Evolutionary conservation across 305 asterid species (phyloP), one percentile per base, ranked within the genome.

Genomic region (Petunia hybrid): DNA sequence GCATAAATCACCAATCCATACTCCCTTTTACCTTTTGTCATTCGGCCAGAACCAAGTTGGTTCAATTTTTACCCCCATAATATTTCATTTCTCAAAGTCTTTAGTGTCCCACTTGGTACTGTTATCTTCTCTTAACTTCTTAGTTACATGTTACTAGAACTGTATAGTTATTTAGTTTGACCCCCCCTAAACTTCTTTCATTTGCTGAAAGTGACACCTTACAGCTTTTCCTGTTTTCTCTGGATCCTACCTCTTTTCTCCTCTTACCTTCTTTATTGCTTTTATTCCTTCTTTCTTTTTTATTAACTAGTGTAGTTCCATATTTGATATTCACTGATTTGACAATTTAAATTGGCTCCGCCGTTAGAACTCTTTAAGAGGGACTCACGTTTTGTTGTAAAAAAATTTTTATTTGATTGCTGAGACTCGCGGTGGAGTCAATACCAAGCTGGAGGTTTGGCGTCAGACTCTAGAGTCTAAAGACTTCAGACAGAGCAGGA

Each of bases 151-250:
- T 51, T 51, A 73, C 78, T 22, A 22, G 31, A 73, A 51, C 78
- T 14, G 51, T 73, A 35, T 73, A 35, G 46, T 73, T 73, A 73
- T 60, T 51, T 51, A 7, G 5, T 46, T 51, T 63, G 13, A 36
- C 35, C 36, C 48, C 78, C 13, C 3, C 38, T 35, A 6, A 6
- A 3, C 39, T 39, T 40, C 5, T 73, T 53, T 59, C 9, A 8
- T 85, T 62, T 78, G 8, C 35, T 80, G 93, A 90, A 90, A 88
- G 76, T 77, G 91, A 88, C 91, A 67, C 78, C 78, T 84, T 84
- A 80, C 89, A 87, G 71, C 88, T 78, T 88, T 88, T 88, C 82
- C 85, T 78, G 62, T 83, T 62, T 73, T 14, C n/a, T 42, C 6
- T 69, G 38, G 42, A 61, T 61, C n/a, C 42, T 36, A 46, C 45